Evolutionary conservation across 1,284 basidiomycete genomes (phyloP), one percentile per base, ranked within the genome.

Genomic region (Microbotryomycetes sp.): DNA sequence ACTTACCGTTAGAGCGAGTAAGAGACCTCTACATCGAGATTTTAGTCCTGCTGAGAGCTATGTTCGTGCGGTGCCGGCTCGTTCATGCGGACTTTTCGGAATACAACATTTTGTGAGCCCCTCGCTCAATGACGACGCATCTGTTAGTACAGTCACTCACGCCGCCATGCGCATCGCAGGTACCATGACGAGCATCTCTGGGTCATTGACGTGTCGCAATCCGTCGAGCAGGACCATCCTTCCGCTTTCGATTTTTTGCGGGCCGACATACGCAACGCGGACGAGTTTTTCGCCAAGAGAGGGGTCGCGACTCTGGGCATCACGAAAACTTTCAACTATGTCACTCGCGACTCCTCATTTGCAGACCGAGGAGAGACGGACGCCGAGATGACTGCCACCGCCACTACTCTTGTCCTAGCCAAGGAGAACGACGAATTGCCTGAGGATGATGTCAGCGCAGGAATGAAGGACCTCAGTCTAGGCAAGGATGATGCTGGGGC

Each of bases 131-230:
- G n/a, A n/a, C n/a, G n/a, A n/a, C 12, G 22, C 30, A 30, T 31
- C 36, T 6, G 42, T 56, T 61, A 25, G 58, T 42, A 25, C 23
- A 51, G 4, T 7, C 23, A 15, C 3, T 50, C 28, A 16, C 32
- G 15, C 5, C 30, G 15, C 42, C 12, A 7, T 4, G 12, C 48
- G 31, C 31, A 42, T 22, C 25, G 1, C 65, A 80, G 79, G 16
- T 81, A 80, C 63, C 82, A 83, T 71, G 67, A 78, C 15, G 71
- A 69, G 1, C 89, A 93, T 73, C 81, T 97, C 16, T 93, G 84
- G 78, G 88, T 98, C 73, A 98, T 99, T 77, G 96, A 99, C 75
- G 96, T 99, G 63, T 96, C 92, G 3, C 96, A 99, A 77, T 92
- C 89, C 58, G 94, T 99, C 48, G 96, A 99, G 74, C 93, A 97